Evolutionary conservation across 108 stramenopile species (phyloP), one percentile per base, ranked within the genome.

Genomic region (Pelagomonas calceolata): DNA sequence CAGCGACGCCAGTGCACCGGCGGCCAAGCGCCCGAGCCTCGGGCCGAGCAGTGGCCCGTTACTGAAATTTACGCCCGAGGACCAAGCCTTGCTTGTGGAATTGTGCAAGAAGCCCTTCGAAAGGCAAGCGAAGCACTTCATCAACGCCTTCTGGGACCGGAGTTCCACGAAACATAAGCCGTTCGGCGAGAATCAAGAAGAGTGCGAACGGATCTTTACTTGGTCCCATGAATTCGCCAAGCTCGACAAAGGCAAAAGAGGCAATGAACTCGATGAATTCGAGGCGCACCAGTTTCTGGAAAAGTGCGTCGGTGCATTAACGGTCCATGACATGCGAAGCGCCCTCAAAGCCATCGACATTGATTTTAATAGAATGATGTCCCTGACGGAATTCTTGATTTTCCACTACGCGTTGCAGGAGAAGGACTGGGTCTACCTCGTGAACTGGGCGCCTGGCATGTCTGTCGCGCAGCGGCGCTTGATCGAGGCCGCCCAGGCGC

Each of bases 101-200:
- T 12, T 43, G 9, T 43, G 39, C 39, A 43, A 43, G 39, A 43
- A 43, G 39, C 39, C 39, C 39, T 43, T 10, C 39, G 39, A 5
- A 44, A 39, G n/a, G 36, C 75, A 76, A 70, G 75, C 75, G 26
- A 68, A 70, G 65, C 70, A 70, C 70, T 76, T 76, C 64, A 65
- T 76, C 44, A 76, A 76, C 75, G 69, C 75, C 32, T 66, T 68
- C 70, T 76, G 75, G 75, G 12, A 12, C 39, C 39, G 39, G 9
- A 12, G 39, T 12, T 5, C 9, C 39, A 72, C 16, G n/a, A 29
- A 31, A 30, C 51, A 44, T 0, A 31, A 43, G 32, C 15, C 26
- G 65, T 72, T 72, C 36, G 37, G 37, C 35, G 34, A 72, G n/a
- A 18, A 72, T 39, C 10, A 63, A 12, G 71, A 72, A 30, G 16